Percentiles rank a stretch among this genome's conserved stretches.
Conservation (phyloP, 495 filamentous ascomycete genomes). For the Penicillium bialowiezense region DNA sequence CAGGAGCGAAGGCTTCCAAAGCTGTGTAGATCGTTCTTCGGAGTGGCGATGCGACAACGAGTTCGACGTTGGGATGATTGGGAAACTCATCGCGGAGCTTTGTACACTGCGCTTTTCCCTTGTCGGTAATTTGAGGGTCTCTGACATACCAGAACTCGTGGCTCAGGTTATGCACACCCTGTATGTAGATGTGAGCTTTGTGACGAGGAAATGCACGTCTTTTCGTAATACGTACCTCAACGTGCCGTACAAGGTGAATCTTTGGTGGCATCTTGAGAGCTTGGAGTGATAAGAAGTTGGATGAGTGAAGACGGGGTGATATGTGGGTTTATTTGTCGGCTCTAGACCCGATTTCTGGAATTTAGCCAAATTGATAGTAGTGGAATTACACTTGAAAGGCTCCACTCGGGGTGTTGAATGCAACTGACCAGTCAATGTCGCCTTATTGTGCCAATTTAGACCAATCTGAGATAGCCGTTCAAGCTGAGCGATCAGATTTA, state of each 20-base stretch:
- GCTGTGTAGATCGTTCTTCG: slow-evolving; percentile 72
- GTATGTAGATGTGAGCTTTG: slow-evolving; percentile 12
- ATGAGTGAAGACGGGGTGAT: neutral
- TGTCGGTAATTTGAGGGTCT: slow-evolving; percentile 67
- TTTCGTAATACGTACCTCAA: slow-evolving; percentile 20
- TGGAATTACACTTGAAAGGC: neutral
- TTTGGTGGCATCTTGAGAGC: slow-evolving; percentile 21
- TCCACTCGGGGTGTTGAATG: no score
- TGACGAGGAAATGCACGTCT: neutral
- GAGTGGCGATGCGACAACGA: slow-evolving; percentile 71
- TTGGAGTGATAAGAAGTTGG: neutral
- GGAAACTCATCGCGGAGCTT: slow-evolving; percentile 56
- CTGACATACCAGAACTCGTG: slow-evolving; percentile 56
- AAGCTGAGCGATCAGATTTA: no score
- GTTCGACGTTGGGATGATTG: slow-evolving; percentile 51
- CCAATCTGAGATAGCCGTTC: no score
- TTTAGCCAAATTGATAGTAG: neutral
- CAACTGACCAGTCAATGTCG: no score
- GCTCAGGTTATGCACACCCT: slow-evolving; percentile 74
- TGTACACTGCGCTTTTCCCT: slow-evolving; percentile 65
- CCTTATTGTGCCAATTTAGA: no score
- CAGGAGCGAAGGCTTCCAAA: slow-evolving; percentile 56
- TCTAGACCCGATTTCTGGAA: neutral
- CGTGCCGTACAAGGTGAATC: slow-evolving; percentile 40
- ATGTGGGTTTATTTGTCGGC: neutral